Evolutionary conservation across 805 yeast genomes (phyloP).

Genomic region (Yarrowia sp.): DNA sequence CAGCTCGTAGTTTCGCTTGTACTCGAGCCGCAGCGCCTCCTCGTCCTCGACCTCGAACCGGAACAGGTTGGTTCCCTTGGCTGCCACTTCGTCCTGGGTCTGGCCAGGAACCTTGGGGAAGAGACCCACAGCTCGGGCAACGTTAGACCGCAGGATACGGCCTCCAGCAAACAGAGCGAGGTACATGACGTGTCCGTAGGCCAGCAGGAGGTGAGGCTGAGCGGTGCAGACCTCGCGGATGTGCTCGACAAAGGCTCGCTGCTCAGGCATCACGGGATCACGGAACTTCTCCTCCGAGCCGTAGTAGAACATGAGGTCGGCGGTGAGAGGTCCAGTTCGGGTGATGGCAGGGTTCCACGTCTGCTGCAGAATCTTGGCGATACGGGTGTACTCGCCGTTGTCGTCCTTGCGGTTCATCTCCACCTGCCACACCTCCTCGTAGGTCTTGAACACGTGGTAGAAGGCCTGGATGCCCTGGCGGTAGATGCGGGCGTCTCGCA

Average conservation of each 20-base stretch:
- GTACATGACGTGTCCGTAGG: constrained; percentile 83
- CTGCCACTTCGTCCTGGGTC: constrained; percentile 59
- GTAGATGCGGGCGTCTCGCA: constrained; percentile 71
- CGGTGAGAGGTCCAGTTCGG: constrained; percentile 54
- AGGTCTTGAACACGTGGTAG: constrained; percentile 35
- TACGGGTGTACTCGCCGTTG: constrained; percentile 33
- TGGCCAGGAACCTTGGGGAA: constrained; percentile 73
- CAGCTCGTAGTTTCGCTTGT: constrained; percentile 74
- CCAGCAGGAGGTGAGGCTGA: constrained; percentile 69
- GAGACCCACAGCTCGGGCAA: constrained; percentile 64
- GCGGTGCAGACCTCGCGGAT: constrained; percentile 52
- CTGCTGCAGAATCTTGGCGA: constrained; percentile 49
- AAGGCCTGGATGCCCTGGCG: constrained; percentile 71
- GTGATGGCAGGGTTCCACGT: constrained; percentile 72
- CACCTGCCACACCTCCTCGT: constrained; percentile 35
- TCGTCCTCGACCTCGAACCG: constrained; percentile 68
- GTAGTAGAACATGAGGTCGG: constrained; percentile 69
- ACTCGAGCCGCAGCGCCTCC: constrained; percentile 58
- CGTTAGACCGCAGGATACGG: constrained; percentile 62
- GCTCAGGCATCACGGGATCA: constrained; percentile 57
- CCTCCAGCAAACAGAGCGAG: constrained; percentile 88
- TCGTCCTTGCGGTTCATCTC: constrained; percentile 31
- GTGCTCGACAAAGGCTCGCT: constrained; percentile 61
- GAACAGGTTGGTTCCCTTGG: constrained; percentile 67
- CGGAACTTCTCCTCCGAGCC: constrained; percentile 53